Evolutionary conservation across 371 early-diverging fungal species (phyloP), one percentile per base, ranked within the genome.

Genomic region (Smittium culicis): DNA sequence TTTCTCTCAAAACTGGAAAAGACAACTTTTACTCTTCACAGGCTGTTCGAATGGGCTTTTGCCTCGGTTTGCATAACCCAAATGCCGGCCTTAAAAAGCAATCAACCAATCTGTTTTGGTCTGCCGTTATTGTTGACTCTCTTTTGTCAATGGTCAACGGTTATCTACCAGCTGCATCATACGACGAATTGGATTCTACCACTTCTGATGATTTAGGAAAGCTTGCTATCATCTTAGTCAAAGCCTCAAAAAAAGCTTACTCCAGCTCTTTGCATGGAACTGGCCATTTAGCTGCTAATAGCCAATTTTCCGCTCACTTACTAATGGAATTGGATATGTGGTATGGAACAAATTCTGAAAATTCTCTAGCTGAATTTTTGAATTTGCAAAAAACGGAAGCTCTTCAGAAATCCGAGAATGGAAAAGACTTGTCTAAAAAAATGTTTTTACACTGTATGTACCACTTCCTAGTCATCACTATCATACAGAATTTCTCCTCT

Each of bases 1-100:
- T 25, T 14, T 8, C 14, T 16, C 27, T 60, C 29, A 14, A 60
- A 11, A 60, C 16, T 14, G 8, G 27, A 8, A 60, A 32, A 16
- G 17, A n/a, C 17, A 60, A 27, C 32, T 14, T 60, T 27, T 8
- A 60, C 14, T 60, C 60, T 16, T 29, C 27, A 27, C 8, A 16
- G 25, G 60, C 60, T 14, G 60, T 60, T 16, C 8, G 60, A 60
- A 60, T 60, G 60, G 60, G 60, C 16, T 29, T 60, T 8, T 29
- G 27, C 16, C 8, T 60, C 16, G 60, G 60, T 16, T 25, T 60
- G 60, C 60, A 60, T 60, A 5, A 32, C 27, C 27, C 16, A 27
- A 60, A 25, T 32, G 32, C 14, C 60, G 8, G 32, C 25, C 14
- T 14, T 11, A 32, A 60, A 27, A 60, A 11, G 8, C 60, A 60